Base-by-base conservation (phyloP, 768 basidiomycete genomes). In the Mycena galericulata region DNA sequence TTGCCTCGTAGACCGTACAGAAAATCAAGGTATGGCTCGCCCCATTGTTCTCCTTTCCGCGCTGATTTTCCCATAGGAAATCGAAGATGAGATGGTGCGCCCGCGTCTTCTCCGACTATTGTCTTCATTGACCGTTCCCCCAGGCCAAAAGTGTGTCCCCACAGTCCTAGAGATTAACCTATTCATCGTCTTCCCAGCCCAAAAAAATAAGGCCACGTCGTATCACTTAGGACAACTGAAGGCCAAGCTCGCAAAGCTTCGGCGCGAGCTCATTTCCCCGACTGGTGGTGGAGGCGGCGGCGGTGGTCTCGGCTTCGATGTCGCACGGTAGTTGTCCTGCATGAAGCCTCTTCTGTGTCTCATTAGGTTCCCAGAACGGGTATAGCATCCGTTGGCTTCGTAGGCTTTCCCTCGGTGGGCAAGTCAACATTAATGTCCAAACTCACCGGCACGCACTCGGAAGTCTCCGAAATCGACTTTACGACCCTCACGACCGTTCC, bases 351-450 rank as follows among this genome's bases (percentile, higher is more conserved):
- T 40, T 36, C 47, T 26, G n/a, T 58, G 57, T 38, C 66, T 64
- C 64, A 63, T 47, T 40, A 6, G 22, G 54, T 29, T n/a, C 57
- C 53, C 65, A 86, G 96, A 78, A 99, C 98, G 20, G 98, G 98
- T 78, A 92, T 99, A 73, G 98, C 97, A 22, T 96, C 96, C 30
- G 96, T 98, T 32, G 97, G 97, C 32, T 98, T 97, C 75, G 90
- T 92, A 47, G 92, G 93, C 27, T 92, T 96, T 78, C 96, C 96
- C 24, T 96, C 95, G n/a, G 96, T 97, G 18, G 96, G 96, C 80
- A 97, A 97, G 93, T 96, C 94, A 11, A 96, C 95, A 0, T 84
- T 96, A 59, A 98, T 98, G 96, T 95, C 95, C 55, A 97, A 95
- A 79, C 84, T 96, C 65, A 99, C 97, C 7, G 98, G 98, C 64